Evolutionary conservation across 768 basidiomycete genomes (phyloP).

Genomic region (Panus rudis): DNA sequence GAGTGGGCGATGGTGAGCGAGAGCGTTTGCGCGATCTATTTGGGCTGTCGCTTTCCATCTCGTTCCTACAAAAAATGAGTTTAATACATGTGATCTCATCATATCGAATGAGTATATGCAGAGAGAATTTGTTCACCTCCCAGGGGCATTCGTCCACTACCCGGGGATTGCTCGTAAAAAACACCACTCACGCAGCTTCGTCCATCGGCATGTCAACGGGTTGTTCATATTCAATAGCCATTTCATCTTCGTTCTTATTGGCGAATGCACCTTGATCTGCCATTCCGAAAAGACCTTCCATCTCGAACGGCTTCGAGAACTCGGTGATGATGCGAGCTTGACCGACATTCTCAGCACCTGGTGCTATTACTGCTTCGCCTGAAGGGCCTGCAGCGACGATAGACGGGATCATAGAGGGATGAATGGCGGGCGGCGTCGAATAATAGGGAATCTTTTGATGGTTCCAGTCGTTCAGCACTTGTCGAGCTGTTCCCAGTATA

Average conservation of each 20-base stretch:
- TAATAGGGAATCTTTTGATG: conserved; percentile 91
- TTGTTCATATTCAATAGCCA: conserved; percentile 28
- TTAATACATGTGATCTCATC: neutral
- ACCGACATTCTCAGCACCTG: conserved; percentile 74
- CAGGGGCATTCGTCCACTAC: neutral
- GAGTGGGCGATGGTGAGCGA: conserved; percentile 23
- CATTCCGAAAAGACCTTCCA: conserved; percentile 73
- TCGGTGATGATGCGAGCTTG: conserved; percentile 69
- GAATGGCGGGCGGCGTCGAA: conserved; percentile 69
- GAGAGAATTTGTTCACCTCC: neutral
- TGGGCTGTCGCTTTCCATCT: conserved; percentile 23
- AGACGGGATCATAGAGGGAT: conserved; percentile 68
- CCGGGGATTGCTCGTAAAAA: neutral
- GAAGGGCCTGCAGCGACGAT: conserved; percentile 33
- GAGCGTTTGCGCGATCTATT: conserved; percentile 24
- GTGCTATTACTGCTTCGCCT: conserved; percentile 41
- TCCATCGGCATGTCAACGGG: conserved; percentile 25
- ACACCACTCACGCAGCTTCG: conserved; percentile 31
- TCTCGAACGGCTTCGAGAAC: conserved; percentile 73
- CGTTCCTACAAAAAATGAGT: conserved; percentile 6
- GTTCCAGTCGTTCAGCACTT: conserved; percentile 89
- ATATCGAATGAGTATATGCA: neutral
- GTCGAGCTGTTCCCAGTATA: conserved; percentile 71
- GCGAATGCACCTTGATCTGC: conserved; percentile 80
- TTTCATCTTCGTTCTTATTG: conserved; percentile 24